Base-by-base conservation (phyloP, 2,329 filamentous ascomycete genomes). In the Fusarium lateritium region DNA sequence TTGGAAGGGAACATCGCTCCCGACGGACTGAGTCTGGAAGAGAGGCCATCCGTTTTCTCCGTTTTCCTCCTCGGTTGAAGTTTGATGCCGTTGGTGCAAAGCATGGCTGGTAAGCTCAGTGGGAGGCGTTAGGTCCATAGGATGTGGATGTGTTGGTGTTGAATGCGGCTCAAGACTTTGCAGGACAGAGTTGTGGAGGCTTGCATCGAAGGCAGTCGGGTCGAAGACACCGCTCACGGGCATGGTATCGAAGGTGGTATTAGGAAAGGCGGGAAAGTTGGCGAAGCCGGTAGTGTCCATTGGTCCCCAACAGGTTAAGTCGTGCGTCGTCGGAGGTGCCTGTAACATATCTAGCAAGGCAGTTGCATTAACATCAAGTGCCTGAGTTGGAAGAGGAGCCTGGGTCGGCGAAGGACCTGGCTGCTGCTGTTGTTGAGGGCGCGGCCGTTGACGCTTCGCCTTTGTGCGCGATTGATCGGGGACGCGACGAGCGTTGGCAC, bases 341-440 rank as follows among this genome's bases (percentile, higher is more conserved):
- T 75, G 73, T n/a, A 75, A 31, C 71, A 75, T 75, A 49, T 75
- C 73, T 45, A 75, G 65, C 40, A 75, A 61, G 26, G 73, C 73
- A 14, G 68, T 73, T 44, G 73, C 70, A 50, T 75, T 75, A 22
- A 74, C 71, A 44, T 75, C 73, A 44, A 75, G 64, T 28, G 62
- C 58, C 49, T 73, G 71, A 6, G 47, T 64, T 34, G 73, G 73
- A 13, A 75, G 71, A 57, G 67, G 65, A 15, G 71, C 56, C 47
- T 75, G 73, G 3, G 58, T 31, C 21, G 73, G 69, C 24, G 68
- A 67, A 31, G 73, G 66, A 33, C 71, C 71, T n/a, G 67, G 38
- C 19, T 62, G 59, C 19, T 56, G 55, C 42, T 26, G 52, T 17
- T 70, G 68, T 54, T 72, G 71, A 62, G 70, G 57, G 45, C 72